phyloP scores from a whole-genome alignment of 768 basidiomycete species.

The Russula abietina region DNA sequence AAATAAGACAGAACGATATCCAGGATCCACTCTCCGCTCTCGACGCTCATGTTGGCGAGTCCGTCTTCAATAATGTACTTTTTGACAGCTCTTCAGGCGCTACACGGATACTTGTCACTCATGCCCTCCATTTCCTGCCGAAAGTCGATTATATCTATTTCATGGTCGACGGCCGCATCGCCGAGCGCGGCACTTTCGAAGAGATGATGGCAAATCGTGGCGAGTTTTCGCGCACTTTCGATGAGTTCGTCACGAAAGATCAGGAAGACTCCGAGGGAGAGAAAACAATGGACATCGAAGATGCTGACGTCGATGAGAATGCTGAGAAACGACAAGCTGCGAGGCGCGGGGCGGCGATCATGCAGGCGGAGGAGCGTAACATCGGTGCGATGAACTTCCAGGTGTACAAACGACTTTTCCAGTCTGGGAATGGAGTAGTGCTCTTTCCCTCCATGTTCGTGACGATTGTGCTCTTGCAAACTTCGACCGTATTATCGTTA shows the following conservation, averaged over 20 bases:
- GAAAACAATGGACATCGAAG: conserved; percentile 36
- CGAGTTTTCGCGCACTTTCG: conserved; percentile 45
- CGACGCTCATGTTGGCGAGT: conserved; percentile 87
- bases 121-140: conserved; percentile 85
- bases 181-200: conserved; percentile 72
- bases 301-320: conserved; percentile 33
- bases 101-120: conserved; percentile 86
- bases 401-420: conserved; percentile 57
- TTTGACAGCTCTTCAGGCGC: conserved; percentile 55
- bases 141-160: conserved; percentile 83
- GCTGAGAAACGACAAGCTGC: conserved; percentile 35
- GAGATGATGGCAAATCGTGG: conserved; percentile 61
- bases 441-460: conserved; percentile 61
- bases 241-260: conserved; percentile 60
- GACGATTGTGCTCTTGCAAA: conserved; percentile 62
- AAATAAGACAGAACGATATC: background rate
- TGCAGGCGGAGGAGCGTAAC: conserved; percentile 82
- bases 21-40: conserved; percentile 85
- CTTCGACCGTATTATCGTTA: conserved; percentile 59
- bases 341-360: conserved; percentile 47
- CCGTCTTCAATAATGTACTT: conserved; percentile 80
- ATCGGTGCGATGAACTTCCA: conserved; percentile 57
- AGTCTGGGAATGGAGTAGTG: conserved; percentile 60
- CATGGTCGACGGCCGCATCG: conserved; percentile 68
- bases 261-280: conserved; percentile 44